These are phyloP conservation scores for Colletotrichum sp. DNA, from an alignment of 2,329 filamentous ascomycete genomes.

Conservation along the genomic window DNA sequence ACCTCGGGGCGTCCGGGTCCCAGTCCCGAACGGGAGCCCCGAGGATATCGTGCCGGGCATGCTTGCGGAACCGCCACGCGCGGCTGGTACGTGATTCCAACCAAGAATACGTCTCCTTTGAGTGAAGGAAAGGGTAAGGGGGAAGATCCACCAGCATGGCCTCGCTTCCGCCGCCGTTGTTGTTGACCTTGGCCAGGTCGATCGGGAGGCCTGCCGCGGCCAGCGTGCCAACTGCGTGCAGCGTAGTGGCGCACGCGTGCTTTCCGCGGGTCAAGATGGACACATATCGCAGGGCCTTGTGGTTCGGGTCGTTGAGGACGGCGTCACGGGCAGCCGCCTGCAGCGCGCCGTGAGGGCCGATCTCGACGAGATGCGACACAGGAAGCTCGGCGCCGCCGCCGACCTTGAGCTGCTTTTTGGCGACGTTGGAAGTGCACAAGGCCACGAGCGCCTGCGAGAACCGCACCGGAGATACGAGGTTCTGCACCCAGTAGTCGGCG, in stretches of 20 bases:
- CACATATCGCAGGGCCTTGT: conserved; percentile 34
- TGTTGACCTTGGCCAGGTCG: conserved; percentile 50
- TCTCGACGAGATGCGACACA: conserved; percentile 3
- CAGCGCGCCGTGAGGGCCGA: conserved; percentile 13
- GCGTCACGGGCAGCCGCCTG: conserved; percentile 49
- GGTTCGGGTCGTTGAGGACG: conserved; percentile 48
- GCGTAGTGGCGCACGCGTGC: neutral
- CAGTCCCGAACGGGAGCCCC: neutral
- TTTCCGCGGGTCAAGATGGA: neutral
- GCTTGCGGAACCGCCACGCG: conserved; percentile 9
- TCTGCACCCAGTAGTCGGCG: conserved; percentile 10
- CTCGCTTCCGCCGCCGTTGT: neutral
- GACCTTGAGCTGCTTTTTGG: conserved; percentile 24
- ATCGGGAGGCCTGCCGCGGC: conserved; percentile 31
- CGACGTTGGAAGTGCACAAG: neutral
- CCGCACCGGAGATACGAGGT: neutral
- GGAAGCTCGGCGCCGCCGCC: conserved; percentile 16
- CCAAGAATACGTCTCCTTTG: conserved; percentile 11
- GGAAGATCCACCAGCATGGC: conserved; percentile 16
- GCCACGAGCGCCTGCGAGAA: conserved; percentile 6
- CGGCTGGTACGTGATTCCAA: conserved; percentile 5
- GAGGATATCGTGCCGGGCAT: conserved; percentile 19
- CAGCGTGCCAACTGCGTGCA: neutral
- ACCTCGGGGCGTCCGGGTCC: neutral
- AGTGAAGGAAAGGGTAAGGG: conserved; percentile 22